Evolutionary conservation across 495 filamentous ascomycete genomes (phyloP).

Genomic region (Schizothecium vesticola): DNA sequence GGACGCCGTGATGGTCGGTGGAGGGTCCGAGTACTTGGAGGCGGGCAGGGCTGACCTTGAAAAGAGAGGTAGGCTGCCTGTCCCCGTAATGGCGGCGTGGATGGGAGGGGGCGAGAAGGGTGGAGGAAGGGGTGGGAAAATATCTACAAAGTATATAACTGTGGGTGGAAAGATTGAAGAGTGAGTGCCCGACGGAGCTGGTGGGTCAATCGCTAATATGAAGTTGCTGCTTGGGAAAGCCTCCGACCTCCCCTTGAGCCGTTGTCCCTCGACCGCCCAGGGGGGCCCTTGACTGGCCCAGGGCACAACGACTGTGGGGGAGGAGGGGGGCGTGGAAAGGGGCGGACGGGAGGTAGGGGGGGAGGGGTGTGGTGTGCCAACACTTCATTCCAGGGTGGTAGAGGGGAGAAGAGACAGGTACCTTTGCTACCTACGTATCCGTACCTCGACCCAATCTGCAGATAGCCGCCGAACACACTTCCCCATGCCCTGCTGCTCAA

Average conservation of each 20-base stretch:
- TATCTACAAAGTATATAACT: constrained; percentile 4
- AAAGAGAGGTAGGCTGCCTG: neutral
- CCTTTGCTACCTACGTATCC: neutral
- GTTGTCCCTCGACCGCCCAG: neutral
- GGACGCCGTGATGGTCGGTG: neutral
- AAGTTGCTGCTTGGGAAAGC: constrained; percentile 3
- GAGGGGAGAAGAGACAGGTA: neutral
- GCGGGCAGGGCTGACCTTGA: constrained; percentile 9
- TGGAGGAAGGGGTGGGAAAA: neutral
- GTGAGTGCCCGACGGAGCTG: neutral
- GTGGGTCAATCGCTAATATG: neutral
- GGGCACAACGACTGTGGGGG: neutral
- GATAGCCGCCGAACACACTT: constrained; percentile 10
- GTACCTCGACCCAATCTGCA: neutral
- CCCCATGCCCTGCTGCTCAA: neutral
- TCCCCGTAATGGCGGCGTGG: neutral
- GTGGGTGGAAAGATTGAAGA: neutral
- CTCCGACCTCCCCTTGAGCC: neutral
- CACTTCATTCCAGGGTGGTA: neutral
- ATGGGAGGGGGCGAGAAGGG: neutral
- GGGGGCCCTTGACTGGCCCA: neutral
- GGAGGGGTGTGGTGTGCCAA: neutral
- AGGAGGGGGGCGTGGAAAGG: neutral
- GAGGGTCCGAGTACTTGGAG: neutral
- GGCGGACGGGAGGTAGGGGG: neutral